Evolutionary conservation across 495 filamentous ascomycete genomes (phyloP).

Genomic region (Penicillium psychrofluorescens): DNA sequence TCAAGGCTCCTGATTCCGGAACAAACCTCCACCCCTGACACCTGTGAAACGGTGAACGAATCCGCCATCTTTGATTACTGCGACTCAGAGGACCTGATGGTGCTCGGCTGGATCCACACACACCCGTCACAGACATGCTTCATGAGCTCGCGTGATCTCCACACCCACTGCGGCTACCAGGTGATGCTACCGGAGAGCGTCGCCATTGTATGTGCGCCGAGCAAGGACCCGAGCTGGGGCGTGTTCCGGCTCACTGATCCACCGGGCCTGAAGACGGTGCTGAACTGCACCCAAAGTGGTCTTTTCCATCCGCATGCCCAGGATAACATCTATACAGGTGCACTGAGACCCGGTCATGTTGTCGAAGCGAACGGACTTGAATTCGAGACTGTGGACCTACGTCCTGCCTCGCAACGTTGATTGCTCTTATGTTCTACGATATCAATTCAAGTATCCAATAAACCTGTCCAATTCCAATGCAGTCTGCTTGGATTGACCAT

Average conservation of each 20-base stretch:
- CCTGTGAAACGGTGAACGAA: slow-evolving; percentile 89
- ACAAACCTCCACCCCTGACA: slow-evolving; percentile 81
- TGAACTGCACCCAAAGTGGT: slow-evolving; percentile 65
- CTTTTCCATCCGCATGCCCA: slow-evolving; percentile 79
- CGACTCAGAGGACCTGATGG: slow-evolving; percentile 74
- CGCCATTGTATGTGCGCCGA: slow-evolving; percentile 92
- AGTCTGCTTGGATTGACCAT: too few relatives aligned
- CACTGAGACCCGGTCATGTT: slow-evolving; percentile 76
- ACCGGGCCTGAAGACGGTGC: slow-evolving; percentile 73
- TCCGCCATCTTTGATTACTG: slow-evolving; percentile 78
- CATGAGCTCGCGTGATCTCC: slow-evolving; percentile 88
- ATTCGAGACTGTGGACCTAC: slow-evolving; percentile 74
- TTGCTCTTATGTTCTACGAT: not conserved
- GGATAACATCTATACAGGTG: slow-evolving; percentile 75
- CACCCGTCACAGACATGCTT: slow-evolving; percentile 96
- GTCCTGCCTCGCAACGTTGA: slow-evolving; percentile 34
- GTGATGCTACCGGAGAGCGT: slow-evolving; percentile 92
- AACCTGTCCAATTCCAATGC: too few relatives aligned
- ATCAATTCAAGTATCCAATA: too few relatives aligned
- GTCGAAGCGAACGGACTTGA: slow-evolving; percentile 66
- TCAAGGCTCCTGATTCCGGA: slow-evolving; percentile 82
- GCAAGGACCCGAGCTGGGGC: slow-evolving; percentile 75
- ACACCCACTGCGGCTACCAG: slow-evolving; percentile 91
- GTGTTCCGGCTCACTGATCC: slow-evolving; percentile 90
- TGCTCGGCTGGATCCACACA: slow-evolving; percentile 97